A percentile compares a stretch with the other conserved stretches of the same genome.
phyloP scores from a whole-genome alignment of 2,329 filamentous ascomycete genomes.

The Penicillium sp. region DNA sequence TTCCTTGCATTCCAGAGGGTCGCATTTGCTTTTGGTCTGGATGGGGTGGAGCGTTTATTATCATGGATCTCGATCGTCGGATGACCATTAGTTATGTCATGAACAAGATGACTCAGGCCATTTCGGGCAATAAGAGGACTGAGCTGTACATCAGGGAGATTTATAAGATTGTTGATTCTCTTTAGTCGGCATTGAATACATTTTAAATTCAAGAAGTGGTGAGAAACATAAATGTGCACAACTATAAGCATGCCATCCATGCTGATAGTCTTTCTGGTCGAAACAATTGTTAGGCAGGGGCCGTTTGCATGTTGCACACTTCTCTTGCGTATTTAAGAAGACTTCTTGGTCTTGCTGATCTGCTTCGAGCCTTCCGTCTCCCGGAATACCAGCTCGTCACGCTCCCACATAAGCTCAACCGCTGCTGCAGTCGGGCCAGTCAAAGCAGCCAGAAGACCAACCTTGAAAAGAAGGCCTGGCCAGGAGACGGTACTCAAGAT shows the following conservation, averaged over 20 bases:
- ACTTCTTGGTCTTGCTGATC: constrained; percentile 28
- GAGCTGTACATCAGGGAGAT: constrained; percentile 31
- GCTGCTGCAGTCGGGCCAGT: constrained; percentile 45
- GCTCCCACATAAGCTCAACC: constrained; percentile 48
- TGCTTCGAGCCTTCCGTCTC: constrained; percentile 34
- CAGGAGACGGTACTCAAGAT: constrained; percentile 25
- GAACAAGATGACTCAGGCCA: constrained; percentile 42
- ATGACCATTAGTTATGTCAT: constrained; percentile 47
- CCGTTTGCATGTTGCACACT: neutral
- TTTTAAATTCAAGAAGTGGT: neutral
- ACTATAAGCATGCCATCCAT: neutral
- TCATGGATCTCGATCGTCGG: constrained; percentile 44
- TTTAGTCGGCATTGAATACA: neutral
- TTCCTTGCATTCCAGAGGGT: constrained; percentile 30
- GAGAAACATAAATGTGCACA: neutral
- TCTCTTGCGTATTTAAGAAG: constrained; percentile 2
- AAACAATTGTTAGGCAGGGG: neutral
- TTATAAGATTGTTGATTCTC: constrained; percentile 24
- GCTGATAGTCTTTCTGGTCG: neutral
- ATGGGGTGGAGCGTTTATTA: constrained; percentile 44
- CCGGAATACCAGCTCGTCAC: constrained; percentile 45
- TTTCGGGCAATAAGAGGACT: constrained; percentile 28
- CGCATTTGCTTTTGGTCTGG: constrained; percentile 43
- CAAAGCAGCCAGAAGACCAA: constrained; percentile 33
- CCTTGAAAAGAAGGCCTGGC: constrained; percentile 33